phyloP scores from a whole-genome alignment of 306 rosid genomes.

The Geum urbanum region DNA sequence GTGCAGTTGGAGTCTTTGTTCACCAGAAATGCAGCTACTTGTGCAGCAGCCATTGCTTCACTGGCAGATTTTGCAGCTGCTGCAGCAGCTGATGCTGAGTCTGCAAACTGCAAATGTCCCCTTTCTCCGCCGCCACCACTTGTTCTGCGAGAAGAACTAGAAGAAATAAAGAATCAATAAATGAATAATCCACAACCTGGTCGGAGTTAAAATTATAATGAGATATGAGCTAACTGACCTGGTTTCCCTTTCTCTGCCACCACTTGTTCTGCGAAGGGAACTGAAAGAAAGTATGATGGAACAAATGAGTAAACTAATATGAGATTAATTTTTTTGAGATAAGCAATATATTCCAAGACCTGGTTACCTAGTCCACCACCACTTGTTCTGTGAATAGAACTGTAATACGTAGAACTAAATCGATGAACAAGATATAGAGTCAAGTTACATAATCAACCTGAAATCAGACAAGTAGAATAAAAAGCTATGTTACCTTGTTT shows the following conservation, averaged over 20 bases:
- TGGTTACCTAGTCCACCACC: constrained; percentile 22
- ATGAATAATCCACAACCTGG: neutral
- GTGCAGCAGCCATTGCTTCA: constrained; percentile 87
- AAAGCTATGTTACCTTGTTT: constrained; percentile 18
- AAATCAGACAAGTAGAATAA: neutral
- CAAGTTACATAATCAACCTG: neutral
- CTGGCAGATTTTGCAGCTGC: constrained; percentile 88
- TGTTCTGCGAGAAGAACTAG: constrained; percentile 22
- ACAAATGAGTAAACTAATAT: neutral
- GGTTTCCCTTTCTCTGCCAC: constrained; percentile 8
- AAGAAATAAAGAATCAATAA: constrained; percentile 10
- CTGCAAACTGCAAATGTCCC: constrained; percentile 39
- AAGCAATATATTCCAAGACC: neutral
- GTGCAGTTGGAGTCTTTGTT: constrained; percentile 46
- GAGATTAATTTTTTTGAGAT: neutral
- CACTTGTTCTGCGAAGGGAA: constrained; percentile 19
- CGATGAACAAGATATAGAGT: neutral
- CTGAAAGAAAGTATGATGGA: constrained; percentile 16
- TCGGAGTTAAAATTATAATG: neutral
- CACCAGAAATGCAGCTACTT: constrained; percentile 86
- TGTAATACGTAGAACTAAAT: constrained; percentile 4
- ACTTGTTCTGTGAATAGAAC: constrained; percentile 25
- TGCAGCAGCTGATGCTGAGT: constrained; percentile 71
- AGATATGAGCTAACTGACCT: constrained; percentile 14
- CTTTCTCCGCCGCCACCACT: constrained; percentile 36